phyloP scores from a whole-genome alignment of 768 basidiomycete species.

The Leccinellum albellum region DNA sequence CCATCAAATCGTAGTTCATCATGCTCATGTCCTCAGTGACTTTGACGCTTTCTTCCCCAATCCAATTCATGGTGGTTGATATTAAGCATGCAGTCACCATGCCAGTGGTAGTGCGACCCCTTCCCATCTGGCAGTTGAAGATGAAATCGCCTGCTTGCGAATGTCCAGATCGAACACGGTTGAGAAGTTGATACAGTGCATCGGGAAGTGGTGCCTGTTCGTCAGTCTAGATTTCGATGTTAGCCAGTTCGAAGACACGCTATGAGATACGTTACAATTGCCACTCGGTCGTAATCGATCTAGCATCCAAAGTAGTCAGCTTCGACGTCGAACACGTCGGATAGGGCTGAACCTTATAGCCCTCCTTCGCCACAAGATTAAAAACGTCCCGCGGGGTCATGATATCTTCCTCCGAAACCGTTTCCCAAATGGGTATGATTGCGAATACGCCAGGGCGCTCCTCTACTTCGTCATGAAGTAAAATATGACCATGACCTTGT shows the following conservation, averaged over 20 bases:
- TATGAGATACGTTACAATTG: slow-evolving; percentile 59
- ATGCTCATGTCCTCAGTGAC: slow-evolving; percentile 34
- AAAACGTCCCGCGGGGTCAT: slow-evolving; percentile 86
- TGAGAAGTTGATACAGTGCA: slow-evolving; percentile 74
- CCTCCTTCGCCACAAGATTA: slow-evolving; percentile 67
- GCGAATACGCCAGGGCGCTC: slow-evolving; percentile 86
- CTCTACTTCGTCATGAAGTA: slow-evolving; percentile 95
- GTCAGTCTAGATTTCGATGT: slow-evolving; percentile 66
- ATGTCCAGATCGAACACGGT: slow-evolving; percentile 60
- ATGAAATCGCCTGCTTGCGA: slow-evolving; percentile 70
- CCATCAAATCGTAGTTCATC: slow-evolving; percentile 63
- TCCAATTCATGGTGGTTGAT: slow-evolving; percentile 66
- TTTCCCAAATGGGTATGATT: slow-evolving; percentile 95
- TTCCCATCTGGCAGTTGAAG: slow-evolving; percentile 98
- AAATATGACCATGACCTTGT: slow-evolving; percentile 64
- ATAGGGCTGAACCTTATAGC: slow-evolving; percentile 49
- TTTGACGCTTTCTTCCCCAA: slow-evolving; percentile 39
- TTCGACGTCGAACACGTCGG: neutral
- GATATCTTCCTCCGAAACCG: slow-evolving; percentile 73
- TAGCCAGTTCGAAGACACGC: neutral
- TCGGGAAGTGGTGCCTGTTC: slow-evolving; percentile 94
- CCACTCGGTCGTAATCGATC: slow-evolving; percentile 86
- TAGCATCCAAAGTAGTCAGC: slow-evolving; percentile 27
- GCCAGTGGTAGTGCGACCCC: slow-evolving; percentile 90
- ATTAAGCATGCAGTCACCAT: slow-evolving; percentile 91